phyloP scores from a whole-genome alignment of 805 yeast species.

The Lipomyces mesembrius region DNA sequence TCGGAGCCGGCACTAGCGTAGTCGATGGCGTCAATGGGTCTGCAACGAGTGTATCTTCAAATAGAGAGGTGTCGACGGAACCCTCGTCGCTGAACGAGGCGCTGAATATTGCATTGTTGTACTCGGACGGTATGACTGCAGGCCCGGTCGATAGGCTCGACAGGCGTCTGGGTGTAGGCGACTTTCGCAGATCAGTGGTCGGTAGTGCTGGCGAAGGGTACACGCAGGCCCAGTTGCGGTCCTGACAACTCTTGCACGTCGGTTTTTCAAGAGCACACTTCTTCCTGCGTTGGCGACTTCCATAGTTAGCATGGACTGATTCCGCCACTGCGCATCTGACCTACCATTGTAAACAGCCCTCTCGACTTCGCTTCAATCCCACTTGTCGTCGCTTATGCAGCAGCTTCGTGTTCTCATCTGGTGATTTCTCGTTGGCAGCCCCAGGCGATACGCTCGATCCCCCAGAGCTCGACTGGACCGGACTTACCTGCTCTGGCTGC shows the following conservation, averaged over 20 bases:
- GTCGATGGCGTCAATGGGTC: slow-evolving; percentile 5
- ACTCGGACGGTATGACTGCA: background rate
- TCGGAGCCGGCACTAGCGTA: background rate
- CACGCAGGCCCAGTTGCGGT: slow-evolving; percentile 30
- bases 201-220: slow-evolving; percentile 19
- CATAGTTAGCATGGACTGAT: background rate
- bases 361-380: slow-evolving; percentile 33
- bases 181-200: background rate
- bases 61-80: background rate
- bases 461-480: background rate
- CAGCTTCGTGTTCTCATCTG: background rate
- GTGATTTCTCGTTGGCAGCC: background rate
- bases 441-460: background rate
- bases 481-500: background rate
- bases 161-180: background rate
- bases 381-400: slow-evolving; percentile 21
- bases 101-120: background rate
- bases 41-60: background rate
- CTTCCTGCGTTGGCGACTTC: slow-evolving; percentile 34
- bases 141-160: background rate
- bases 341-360: slow-evolving; percentile 35
- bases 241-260: slow-evolving; percentile 28
- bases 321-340: background rate
- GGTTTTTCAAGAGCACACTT: slow-evolving; percentile 32
- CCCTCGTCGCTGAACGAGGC: slow-evolving; percentile 12